A percentile compares a stretch with the other conserved stretches of the same genome.
Evolutionary conservation across 805 yeast species (phyloP).

Genomic region (Suhomyces emberorum): DNA sequence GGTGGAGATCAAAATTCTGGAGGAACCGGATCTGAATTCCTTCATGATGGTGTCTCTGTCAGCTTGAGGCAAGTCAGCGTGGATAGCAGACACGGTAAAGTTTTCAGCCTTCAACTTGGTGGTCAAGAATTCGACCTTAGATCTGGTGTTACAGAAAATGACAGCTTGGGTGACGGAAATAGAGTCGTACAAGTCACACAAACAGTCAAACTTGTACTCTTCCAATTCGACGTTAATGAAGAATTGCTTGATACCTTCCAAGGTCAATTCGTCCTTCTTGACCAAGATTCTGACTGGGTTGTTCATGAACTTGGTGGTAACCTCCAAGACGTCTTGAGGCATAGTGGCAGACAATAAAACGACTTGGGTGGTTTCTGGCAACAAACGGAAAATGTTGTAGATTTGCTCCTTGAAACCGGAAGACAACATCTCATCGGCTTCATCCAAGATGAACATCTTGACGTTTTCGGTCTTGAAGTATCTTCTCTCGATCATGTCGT

Average conservation of each 20-base stretch:
- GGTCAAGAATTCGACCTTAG: conserved; percentile 88
- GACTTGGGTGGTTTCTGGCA: conserved; percentile 89
- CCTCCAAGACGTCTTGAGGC: conserved; percentile 87
- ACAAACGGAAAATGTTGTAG: conserved; percentile 83
- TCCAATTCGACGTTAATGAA: conserved; percentile 88
- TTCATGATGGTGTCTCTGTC: conserved; percentile 95
- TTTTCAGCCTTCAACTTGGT: conserved; percentile 69
- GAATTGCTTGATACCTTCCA: conserved; percentile 94
- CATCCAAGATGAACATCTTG: conserved; percentile 92
- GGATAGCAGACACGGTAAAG: conserved; percentile 92
- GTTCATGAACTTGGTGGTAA: conserved; percentile 90
- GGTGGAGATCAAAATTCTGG: conserved; percentile 91
- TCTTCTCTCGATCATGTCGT: conserved; percentile 86
- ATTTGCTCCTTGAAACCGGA: conserved; percentile 95
- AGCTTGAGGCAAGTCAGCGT: conserved; percentile 91
- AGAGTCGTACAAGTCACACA: conserved; percentile 93
- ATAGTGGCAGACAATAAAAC: conserved; percentile 93
- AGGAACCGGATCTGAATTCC: conserved; percentile 91
- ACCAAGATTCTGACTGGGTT: conserved; percentile 93
- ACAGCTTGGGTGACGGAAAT: conserved; percentile 96
- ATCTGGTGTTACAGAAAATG: conserved; percentile 93
- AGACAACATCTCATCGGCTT: conserved; percentile 95
- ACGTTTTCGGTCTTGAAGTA: conserved; percentile 68
- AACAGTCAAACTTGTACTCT: conserved; percentile 90
- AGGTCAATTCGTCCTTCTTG: conserved; percentile 90